These are phyloP conservation scores for Fistulina hepatica DNA, from an alignment of 1,284 basidiomycete species.

Conservation along the genomic window DNA sequence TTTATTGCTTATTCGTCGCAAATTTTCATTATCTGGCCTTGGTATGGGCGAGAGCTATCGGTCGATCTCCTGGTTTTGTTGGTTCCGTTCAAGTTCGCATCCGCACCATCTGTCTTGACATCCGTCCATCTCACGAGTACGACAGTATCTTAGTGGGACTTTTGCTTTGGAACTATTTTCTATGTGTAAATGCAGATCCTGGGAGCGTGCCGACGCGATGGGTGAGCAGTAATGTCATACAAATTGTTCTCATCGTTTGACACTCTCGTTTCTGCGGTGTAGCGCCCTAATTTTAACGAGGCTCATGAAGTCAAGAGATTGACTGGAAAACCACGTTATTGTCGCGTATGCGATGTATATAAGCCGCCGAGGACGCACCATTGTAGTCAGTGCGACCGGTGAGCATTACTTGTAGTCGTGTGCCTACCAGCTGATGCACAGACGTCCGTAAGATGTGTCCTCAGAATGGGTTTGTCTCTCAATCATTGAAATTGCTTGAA, in stretches of 20 bases:
- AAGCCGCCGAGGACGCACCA: conserved; percentile 81
- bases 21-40: conserved; percentile 86
- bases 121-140: conserved; percentile 6
- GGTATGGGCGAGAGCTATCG: conserved; percentile 68
- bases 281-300: no score
- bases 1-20: conserved; percentile 87
- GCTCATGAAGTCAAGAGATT: conserved; percentile 82
- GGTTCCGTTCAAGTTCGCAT: conserved; percentile 79
- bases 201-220: conserved; percentile 74
- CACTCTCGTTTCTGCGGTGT: no score
- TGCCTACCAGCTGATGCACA: neutral
- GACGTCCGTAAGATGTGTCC: conserved; percentile 49
- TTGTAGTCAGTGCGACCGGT: conserved; percentile 78
- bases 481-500: neutral
- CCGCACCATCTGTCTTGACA: conserved; percentile 4
- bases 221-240: no score
- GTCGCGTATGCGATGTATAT: conserved; percentile 65
- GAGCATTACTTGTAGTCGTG: conserved; percentile 15
- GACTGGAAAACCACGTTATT: conserved; percentile 71
- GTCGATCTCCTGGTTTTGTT: conserved; percentile 65
- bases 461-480: conserved; percentile 60
- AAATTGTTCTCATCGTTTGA: no score
- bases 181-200: conserved; percentile 73
- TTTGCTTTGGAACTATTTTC: conserved; percentile 80
- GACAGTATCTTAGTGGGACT: conserved; percentile 62